These are phyloP conservation scores for Corynascus novoguineensis DNA, from an alignment of 495 filamentous ascomycete genomes.

Conservation along the genomic window DNA sequence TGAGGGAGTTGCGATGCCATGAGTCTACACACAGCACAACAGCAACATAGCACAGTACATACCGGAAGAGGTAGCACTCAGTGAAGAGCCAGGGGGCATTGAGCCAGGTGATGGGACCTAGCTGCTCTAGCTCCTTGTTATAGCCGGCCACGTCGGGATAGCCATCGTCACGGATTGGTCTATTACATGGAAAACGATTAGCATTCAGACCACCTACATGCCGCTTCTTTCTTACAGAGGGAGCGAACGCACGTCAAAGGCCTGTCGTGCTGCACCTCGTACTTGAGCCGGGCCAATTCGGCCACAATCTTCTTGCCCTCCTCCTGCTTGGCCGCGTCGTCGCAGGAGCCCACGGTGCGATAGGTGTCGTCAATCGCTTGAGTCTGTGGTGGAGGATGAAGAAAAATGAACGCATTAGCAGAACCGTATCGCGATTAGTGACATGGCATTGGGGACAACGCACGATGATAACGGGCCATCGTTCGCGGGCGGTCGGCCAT, in stretches of 20 bases:
- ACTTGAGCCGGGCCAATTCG: conserved; percentile 78
- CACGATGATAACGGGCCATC: conserved; percentile 93
- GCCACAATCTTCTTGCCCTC: conserved; percentile 86
- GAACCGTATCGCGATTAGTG: no score
- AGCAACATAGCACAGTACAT: no score
- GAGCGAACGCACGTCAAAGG: conserved; percentile 60
- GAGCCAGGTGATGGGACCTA: conserved; percentile 75
- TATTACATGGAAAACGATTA: conserved; percentile 31
- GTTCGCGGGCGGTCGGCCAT: conserved; percentile 68
- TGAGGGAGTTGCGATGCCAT: no score
- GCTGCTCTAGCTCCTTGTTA: conserved; percentile 74
- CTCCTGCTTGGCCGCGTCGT: conserved; percentile 55
- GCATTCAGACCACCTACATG: not conserved
- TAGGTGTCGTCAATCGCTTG: conserved; percentile 92
- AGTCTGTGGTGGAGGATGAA: conserved; percentile 61
- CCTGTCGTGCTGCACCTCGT: conserved; percentile 89
- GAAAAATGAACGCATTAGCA: not conserved
- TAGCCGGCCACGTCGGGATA: conserved; percentile 70
- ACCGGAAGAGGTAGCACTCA: conserved; percentile 94
- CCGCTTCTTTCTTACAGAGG: not conserved
- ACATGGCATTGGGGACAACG: conserved; percentile 20
- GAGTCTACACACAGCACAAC: no score
- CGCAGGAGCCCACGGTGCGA: conserved; percentile 58
- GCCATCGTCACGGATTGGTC: conserved; percentile 78
- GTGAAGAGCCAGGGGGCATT: conserved; percentile 78